phyloP scores from a whole-genome alignment of 2,329 filamentous ascomycete species.

The Calonectria fujianensis region DNA sequence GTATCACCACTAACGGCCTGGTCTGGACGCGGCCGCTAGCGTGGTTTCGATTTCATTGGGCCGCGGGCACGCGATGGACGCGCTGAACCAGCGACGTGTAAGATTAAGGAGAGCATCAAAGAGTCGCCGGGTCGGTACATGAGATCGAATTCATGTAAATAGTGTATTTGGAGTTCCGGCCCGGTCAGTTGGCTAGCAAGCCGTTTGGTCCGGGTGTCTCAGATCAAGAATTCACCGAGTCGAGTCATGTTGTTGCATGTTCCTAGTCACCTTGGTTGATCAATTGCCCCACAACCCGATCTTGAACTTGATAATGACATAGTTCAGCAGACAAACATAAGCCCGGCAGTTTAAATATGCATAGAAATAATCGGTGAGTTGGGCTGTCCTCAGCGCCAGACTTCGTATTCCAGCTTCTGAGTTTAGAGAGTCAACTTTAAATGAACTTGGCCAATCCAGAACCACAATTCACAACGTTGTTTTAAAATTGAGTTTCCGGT shows the following conservation, averaged over 20 bases:
- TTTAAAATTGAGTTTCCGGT: neutral
- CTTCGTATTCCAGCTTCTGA: neutral
- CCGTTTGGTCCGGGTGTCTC: neutral
- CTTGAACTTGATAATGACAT: neutral
- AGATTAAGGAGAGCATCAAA: neutral
- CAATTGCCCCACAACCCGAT: neutral
- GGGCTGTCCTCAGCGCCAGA: neutral
- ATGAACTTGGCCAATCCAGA: neutral
- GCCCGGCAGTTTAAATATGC: neutral
- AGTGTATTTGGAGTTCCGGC: neutral
- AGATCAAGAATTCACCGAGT: neutral
- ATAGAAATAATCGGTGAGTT: neutral
- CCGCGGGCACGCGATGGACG: neutral
- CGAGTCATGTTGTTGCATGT: neutral
- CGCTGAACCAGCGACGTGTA: neutral
- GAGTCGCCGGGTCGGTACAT: neutral
- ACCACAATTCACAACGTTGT: neutral
- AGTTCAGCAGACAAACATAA: neutral
- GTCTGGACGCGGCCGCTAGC: slow-evolving; percentile 8
- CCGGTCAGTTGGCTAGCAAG: neutral
- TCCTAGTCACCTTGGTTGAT: neutral
- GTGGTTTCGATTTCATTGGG: neutral
- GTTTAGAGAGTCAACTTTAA: slow-evolving; percentile 13
- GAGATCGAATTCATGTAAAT: neutral
- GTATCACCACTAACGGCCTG: slow-evolving; percentile 15